These are phyloP conservation scores for Mucor lusitanicus DNA, from an alignment of 371 early-diverging fungal species.

Conservation along the genomic window DNA sequence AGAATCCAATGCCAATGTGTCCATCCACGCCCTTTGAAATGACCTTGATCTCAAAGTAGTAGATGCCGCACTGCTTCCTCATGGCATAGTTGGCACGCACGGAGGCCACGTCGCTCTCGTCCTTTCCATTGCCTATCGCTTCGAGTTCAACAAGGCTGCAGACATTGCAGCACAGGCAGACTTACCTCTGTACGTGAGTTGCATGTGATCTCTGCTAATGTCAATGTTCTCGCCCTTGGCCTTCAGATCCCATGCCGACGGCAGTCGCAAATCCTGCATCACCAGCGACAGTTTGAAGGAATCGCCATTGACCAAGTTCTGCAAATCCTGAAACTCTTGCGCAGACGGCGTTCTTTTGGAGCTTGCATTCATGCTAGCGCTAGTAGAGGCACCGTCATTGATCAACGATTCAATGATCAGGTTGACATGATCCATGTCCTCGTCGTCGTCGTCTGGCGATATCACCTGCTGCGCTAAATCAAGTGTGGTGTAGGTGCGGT, in stretches of 20 bases:
- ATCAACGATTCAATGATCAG: neutral
- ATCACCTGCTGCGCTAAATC: neutral
- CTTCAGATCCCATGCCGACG: constrained; percentile 62
- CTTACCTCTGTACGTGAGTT: constrained; percentile 58
- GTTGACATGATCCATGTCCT: neutral
- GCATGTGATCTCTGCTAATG: constrained; percentile 51
- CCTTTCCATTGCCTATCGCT: constrained; percentile 72
- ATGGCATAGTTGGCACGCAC: constrained; percentile 81
- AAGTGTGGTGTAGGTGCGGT: neutral
- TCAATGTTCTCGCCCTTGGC: constrained; percentile 61
- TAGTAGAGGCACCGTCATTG: neutral
- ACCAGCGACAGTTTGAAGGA: constrained; percentile 15
- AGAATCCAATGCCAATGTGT: constrained; percentile 90
- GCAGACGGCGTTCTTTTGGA: neutral
- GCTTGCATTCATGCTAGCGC: neutral
- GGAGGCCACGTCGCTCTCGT: constrained; percentile 82
- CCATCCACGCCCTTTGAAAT: constrained; percentile 91
- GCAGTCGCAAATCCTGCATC: constrained; percentile 44
- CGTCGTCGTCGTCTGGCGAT: neutral
- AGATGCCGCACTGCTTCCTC: constrained; percentile 84
- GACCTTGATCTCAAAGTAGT: constrained; percentile 88
- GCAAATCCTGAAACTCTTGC: constrained; percentile 9
- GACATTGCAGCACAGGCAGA: constrained; percentile 1
- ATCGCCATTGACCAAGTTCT: neutral
- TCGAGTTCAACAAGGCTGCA: neutral